These are phyloP conservation scores for Saccharomycopsis guyanensis DNA, from an alignment of 805 yeast species.

Conservation along the genomic window DNA sequence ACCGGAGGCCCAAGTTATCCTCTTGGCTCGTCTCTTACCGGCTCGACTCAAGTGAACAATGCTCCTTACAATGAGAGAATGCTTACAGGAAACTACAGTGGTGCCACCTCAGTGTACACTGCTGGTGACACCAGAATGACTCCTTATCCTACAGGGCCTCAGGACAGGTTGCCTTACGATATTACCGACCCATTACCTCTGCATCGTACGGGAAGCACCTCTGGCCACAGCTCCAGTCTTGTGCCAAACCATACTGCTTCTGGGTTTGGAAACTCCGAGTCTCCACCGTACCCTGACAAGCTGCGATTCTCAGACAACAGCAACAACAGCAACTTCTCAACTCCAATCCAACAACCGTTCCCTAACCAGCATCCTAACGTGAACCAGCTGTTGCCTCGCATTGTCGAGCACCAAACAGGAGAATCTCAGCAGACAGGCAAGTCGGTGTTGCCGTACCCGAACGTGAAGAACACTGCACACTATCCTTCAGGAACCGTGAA, in stretches of 20 bases:
- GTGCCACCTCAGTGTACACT: neutral
- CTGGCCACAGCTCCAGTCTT: neutral
- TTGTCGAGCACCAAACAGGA: neutral
- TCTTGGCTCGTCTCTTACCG: too few species aligned
- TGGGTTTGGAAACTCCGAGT: conserved; percentile 6
- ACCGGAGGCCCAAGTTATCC: too few species aligned
- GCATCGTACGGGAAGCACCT: neutral
- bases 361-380: neutral
- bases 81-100: neutral
- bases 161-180: neutral
- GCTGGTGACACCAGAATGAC: too few species aligned
- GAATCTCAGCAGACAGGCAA: neutral
- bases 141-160: neutral
- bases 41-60: neutral
- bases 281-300: neutral
- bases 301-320: neutral
- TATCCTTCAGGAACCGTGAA: neutral
- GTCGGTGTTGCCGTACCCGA: conserved; percentile 6
- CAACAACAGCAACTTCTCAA: neutral
- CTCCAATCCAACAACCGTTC: neutral
- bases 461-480: neutral
- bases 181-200: too few species aligned
- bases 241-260: conserved; percentile 7
- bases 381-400: neutral
- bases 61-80: conserved; percentile 7